Conservation (phyloP, 75 land plant species). For the Cunninghamia lanceolata region DNA sequence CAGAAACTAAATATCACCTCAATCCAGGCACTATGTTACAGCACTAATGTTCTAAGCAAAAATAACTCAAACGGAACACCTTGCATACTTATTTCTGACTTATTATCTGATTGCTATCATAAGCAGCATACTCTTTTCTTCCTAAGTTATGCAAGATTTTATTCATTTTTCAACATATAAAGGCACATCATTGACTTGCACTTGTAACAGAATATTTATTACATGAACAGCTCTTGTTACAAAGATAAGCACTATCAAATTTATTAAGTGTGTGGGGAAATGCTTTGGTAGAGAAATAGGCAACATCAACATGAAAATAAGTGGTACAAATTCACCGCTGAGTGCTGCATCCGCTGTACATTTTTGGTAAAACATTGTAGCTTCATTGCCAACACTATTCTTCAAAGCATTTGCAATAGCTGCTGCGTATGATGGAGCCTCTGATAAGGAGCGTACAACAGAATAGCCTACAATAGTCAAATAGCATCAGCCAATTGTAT, state of each 20-base stretch:
- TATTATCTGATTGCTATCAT: neutral
- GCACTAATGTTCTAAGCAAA: neutral
- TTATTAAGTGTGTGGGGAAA: neutral
- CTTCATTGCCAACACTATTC: conserved; percentile 10
- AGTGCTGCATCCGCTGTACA: conserved; percentile 45
- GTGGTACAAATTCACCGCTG: conserved; percentile 47
- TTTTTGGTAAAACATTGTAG: neutral
- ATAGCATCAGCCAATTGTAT: neutral
- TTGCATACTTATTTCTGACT: neutral
- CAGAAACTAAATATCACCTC: neutral
- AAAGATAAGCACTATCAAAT: neutral
- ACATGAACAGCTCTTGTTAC: neutral
- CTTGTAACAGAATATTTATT: neutral
- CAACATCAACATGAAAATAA: neutral
- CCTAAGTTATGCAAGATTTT: neutral
- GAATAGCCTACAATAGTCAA: conserved; percentile 71
- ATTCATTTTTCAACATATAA: neutral
- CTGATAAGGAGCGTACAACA: conserved; percentile 91
- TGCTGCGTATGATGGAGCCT: conserved; percentile 93
- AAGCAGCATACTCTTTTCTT: neutral
- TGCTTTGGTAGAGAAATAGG: neutral
- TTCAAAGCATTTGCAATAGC: conserved; percentile 75
- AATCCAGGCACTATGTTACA: neutral
- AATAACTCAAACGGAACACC: neutral
- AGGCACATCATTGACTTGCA: neutral